phyloP scores from a whole-genome alignment of 371 early-diverging fungal genomes.

The Capniomyces stellatus region DNA sequence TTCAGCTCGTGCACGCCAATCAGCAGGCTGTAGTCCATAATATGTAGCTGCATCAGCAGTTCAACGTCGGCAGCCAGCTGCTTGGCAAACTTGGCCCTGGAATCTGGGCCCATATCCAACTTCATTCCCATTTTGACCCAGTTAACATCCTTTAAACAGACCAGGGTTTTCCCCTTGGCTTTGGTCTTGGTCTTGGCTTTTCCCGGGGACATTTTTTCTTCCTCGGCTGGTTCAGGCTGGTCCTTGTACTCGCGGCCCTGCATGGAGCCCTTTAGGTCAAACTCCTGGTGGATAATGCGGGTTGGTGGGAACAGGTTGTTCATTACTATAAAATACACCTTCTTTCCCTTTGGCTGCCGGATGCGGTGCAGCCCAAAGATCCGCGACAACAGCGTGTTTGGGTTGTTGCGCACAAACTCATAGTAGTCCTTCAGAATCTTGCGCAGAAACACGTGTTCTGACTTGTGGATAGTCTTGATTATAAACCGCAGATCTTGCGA shows the following conservation, averaged over 20 bases:
- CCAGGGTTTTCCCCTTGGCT: slow-evolving; percentile 69
- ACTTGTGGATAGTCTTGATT: slow-evolving; percentile 89
- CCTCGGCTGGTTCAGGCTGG: slow-evolving; percentile 42
- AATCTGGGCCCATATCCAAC: slow-evolving; percentile 68
- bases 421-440: slow-evolving; percentile 71
- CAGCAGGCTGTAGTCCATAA: slow-evolving; percentile 95
- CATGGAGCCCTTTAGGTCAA: slow-evolving; percentile 88
- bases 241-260: slow-evolving; percentile 63
- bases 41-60: slow-evolving; percentile 53
- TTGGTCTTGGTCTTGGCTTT: slow-evolving; percentile 57
- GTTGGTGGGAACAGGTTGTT: slow-evolving; percentile 91
- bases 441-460: slow-evolving; percentile 83
- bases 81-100: slow-evolving; percentile 47
- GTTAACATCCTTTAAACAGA: slow-evolving; percentile 88
- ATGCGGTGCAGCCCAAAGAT: slow-evolving; percentile 92
- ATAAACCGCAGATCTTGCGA: slow-evolving; percentile 93
- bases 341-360: slow-evolving; percentile 73
- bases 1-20: slow-evolving; percentile 72
- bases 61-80: slow-evolving; percentile 72
- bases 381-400: slow-evolving; percentile 82
- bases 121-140: slow-evolving; percentile 57
- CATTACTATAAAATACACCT: slow-evolving; percentile 97
- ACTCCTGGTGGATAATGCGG: slow-evolving; percentile 88
- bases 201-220: slow-evolving; percentile 34
- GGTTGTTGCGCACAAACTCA: slow-evolving; percentile 71